A percentile compares a stretch with the other conserved stretches of the same genome.
Evolutionary conservation across 176 grass and related monocot genomes (phyloP).

Genomic region (Phoenix roebelenii): DNA sequence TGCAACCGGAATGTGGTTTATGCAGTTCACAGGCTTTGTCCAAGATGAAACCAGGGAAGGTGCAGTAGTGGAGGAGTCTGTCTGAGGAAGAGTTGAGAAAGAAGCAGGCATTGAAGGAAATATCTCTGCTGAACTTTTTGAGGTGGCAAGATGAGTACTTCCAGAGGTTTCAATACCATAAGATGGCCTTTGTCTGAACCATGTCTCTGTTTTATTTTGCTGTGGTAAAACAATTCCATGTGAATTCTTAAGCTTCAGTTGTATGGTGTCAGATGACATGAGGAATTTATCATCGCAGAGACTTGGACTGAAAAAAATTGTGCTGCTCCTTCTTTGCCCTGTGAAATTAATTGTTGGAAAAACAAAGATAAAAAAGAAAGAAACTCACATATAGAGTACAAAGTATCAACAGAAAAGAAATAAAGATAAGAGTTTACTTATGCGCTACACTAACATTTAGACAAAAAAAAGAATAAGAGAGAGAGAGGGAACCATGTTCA

Average conservation of each 20-base stretch:
- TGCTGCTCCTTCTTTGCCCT: constrained; percentile 34
- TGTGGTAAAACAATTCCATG: constrained; percentile 14
- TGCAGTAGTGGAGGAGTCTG: constrained; percentile 20
- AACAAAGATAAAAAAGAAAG: not conserved
- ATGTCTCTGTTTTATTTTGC: constrained; percentile 10
- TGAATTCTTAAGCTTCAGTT: constrained; percentile 13
- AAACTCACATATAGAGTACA: too few relatives aligned
- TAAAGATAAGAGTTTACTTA: too few relatives aligned
- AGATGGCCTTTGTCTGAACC: constrained; percentile 19
- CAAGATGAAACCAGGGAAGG: constrained; percentile 20
- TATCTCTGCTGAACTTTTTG: not conserved
- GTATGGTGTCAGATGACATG: constrained; percentile 23
- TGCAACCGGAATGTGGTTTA: constrained; percentile 24
- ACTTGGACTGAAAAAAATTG: constrained; percentile 25
- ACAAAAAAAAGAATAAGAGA: too few relatives aligned
- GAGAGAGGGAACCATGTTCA: too few relatives aligned
- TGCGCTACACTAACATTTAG: too few relatives aligned
- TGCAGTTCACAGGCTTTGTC: constrained; percentile 19
- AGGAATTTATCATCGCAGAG: constrained; percentile 8
- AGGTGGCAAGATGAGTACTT: not conserved
- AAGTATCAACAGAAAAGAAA: too few relatives aligned
- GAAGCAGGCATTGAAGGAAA: not conserved
- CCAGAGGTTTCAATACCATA: not conserved
- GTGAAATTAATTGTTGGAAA: constrained; percentile 17
- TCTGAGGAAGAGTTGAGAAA: constrained; percentile 5